A percentile compares a stretch with the other conserved stretches of the same genome.
Evolutionary conservation across 495 filamentous ascomycete genomes (phyloP).

Genomic region (Penicillium goetzii): DNA sequence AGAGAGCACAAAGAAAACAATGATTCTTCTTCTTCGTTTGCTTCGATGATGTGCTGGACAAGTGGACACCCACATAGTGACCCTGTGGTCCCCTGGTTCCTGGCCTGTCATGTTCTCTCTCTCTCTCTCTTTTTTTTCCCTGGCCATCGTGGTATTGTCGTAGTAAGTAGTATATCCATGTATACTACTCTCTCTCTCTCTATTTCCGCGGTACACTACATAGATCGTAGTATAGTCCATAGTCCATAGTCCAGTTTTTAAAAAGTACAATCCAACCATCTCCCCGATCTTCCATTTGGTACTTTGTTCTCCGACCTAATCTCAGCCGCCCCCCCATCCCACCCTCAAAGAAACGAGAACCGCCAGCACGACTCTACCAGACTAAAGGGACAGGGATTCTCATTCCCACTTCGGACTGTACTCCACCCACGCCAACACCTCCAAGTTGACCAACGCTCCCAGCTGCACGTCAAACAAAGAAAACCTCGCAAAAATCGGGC

Average conservation of each 20-base stretch:
- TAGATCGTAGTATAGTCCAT: too few relatives aligned
- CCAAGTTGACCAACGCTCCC: too few relatives aligned
- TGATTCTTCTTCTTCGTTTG: constrained; percentile 21
- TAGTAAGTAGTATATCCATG: background rate
- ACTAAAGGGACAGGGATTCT: background rate
- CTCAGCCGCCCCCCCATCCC: background rate
- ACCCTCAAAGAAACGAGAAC: background rate
- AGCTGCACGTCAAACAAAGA: constrained; percentile 24
- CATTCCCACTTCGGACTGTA: background rate
- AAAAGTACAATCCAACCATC: too few relatives aligned
- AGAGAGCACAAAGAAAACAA: constrained; percentile 46
- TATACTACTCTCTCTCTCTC: background rate
- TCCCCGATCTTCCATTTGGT: background rate
- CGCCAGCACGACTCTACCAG: background rate
- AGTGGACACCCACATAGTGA: background rate
- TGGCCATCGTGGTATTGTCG: too few relatives aligned
- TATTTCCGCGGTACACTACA: too few relatives aligned
- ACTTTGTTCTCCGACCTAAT: background rate
- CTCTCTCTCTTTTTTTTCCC: too few relatives aligned
- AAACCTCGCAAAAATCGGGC: constrained; percentile 24
- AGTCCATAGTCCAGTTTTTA: too few relatives aligned
- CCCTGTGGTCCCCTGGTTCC: constrained; percentile 1
- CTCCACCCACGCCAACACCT: too few relatives aligned
- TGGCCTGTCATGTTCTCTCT: constrained; percentile 12
- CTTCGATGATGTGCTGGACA: constrained; percentile 5